phyloP scores from a whole-genome alignment of 306 rosid species.

The Corylus americana region DNA sequence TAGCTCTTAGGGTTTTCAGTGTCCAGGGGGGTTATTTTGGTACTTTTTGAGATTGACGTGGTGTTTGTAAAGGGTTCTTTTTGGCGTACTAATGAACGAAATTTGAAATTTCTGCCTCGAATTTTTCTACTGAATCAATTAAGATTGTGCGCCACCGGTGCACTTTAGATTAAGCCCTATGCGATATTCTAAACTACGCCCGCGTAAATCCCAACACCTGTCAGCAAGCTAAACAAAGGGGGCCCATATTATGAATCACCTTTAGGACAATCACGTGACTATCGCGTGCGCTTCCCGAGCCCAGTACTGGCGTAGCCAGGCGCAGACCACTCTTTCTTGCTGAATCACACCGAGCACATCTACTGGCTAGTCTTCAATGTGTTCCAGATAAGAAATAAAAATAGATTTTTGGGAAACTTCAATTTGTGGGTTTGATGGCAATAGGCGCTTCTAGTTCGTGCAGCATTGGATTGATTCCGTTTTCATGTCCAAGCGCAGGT shows the following conservation, averaged over 20 bases:
- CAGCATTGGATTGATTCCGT: slow-evolving; percentile 23
- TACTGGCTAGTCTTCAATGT: background rate
- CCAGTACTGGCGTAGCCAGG: background rate
- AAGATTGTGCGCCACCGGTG: background rate
- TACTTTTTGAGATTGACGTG: rapidly evolving
- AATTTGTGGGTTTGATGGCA: slow-evolving; percentile 45
- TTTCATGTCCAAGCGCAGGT: slow-evolving; percentile 24
- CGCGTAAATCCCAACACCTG: background rate
- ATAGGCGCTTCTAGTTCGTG: slow-evolving; percentile 34
- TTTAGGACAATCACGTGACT: slow-evolving; percentile 14
- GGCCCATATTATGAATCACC: background rate
- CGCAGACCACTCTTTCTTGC: background rate
- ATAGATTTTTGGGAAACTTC: background rate
- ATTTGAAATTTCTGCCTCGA: background rate
- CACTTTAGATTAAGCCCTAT: background rate
- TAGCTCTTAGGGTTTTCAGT: slow-evolving; percentile 24
- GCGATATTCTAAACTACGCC: background rate
- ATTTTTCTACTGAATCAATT: too few species aligned
- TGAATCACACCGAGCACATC: background rate
- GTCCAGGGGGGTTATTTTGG: too few species aligned
- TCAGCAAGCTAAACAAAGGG: background rate
- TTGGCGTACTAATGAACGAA: background rate
- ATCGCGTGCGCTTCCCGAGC: slow-evolving; percentile 7
- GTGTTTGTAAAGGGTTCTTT: background rate
- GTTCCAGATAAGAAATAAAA: background rate